Conservation (phyloP, 148 eudicot species). For the Oxyria digyna region DNA sequence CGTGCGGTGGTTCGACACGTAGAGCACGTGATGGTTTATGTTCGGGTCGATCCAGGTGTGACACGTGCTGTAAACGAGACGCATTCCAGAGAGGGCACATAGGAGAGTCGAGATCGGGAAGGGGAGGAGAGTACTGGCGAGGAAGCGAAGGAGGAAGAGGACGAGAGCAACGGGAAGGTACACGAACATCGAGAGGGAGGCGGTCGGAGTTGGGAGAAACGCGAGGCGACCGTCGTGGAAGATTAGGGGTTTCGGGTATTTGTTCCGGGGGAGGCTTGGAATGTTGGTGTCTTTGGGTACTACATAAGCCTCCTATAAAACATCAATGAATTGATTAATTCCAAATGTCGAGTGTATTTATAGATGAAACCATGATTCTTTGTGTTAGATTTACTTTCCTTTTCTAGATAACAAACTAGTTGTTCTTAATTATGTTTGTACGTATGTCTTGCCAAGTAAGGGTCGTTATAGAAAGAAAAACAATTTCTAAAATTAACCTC, state of each 20-base stretch:
- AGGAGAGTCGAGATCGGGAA: slow-evolving; percentile 27
- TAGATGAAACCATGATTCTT: background rate
- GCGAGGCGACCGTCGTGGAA: slow-evolving; percentile 94
- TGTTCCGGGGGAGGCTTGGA: slow-evolving; percentile 41
- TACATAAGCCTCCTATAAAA: slow-evolving; percentile 65
- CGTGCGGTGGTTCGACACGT: slow-evolving; percentile 72
- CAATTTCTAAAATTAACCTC: too few species aligned
- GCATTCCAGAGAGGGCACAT: slow-evolving; percentile 34
- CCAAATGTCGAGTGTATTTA: too few species aligned
- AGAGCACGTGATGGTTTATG: slow-evolving; percentile 14
- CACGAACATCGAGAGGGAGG: slow-evolving; percentile 56
- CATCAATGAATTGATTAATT: too few species aligned
- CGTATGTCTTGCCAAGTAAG: too few species aligned
- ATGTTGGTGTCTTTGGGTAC: slow-evolving; percentile 24
- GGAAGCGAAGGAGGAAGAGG: slow-evolving; percentile 43
- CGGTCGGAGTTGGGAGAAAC: slow-evolving; percentile 63
- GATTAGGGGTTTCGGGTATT: slow-evolving; percentile 70
- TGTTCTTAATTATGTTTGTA: too few species aligned
- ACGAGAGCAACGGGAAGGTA: slow-evolving; percentile 64
- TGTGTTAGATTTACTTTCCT: background rate
- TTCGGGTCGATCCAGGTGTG: slow-evolving; percentile 4
- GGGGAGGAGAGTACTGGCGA: slow-evolving; percentile 45
- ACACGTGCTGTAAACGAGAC: slow-evolving; percentile 15
- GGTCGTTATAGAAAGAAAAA: too few species aligned
- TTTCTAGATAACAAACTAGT: too few species aligned